Conservation (phyloP, 2,329 filamentous ascomycete species). For the Cytospora piceicola region DNA sequence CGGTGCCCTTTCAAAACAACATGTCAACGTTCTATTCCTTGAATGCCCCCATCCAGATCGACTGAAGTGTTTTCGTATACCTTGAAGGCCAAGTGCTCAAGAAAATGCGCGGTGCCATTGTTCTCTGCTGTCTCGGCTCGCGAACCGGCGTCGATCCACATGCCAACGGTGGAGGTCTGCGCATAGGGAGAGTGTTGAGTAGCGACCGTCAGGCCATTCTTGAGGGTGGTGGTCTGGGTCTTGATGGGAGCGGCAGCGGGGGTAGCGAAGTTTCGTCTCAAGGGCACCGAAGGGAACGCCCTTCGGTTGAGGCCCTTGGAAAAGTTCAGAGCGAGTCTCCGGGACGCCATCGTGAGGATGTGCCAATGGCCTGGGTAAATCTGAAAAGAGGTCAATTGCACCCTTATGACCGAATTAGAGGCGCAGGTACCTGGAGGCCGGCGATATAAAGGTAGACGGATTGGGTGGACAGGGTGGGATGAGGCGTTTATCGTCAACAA, state of each 20-base stretch:
- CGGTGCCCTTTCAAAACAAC: slow-evolving; percentile 69
- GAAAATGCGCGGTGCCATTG: slow-evolving; percentile 98
- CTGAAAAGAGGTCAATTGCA: slow-evolving; percentile 21
- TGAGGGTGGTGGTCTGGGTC: slow-evolving; percentile 94
- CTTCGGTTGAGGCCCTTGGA: slow-evolving; percentile 85
- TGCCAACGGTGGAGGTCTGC: slow-evolving; percentile 96
- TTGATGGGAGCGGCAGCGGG: slow-evolving; percentile 73
- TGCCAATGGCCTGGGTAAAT: slow-evolving; percentile 26
- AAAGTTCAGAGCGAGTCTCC: slow-evolving; percentile 95
- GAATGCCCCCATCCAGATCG: slow-evolving; percentile 6
- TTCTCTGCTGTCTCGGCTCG: slow-evolving; percentile 97
- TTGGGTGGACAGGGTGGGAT: slow-evolving; percentile 19
- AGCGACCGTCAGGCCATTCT: slow-evolving; percentile 97
- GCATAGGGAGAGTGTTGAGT: slow-evolving; percentile 98
- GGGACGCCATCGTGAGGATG: slow-evolving; percentile 80
- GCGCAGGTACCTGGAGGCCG: slow-evolving; percentile 23
- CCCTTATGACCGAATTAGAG: slow-evolving; percentile 11
- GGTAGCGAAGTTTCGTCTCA: slow-evolving; percentile 88
- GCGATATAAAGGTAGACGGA: slow-evolving; percentile 11
- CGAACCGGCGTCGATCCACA: slow-evolving; percentile 99
- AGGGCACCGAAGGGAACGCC: slow-evolving; percentile 77
- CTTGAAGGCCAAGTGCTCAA: slow-evolving; percentile 99
- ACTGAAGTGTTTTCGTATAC: slow-evolving; percentile 51
- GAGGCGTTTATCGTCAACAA: slow-evolving; percentile 30
- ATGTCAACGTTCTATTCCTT: slow-evolving; percentile 10